Evolutionary conservation across 768 basidiomycete species (phyloP), one percentile per base, ranked within the genome.

Genomic region (Hirschioporus abietinus): DNA sequence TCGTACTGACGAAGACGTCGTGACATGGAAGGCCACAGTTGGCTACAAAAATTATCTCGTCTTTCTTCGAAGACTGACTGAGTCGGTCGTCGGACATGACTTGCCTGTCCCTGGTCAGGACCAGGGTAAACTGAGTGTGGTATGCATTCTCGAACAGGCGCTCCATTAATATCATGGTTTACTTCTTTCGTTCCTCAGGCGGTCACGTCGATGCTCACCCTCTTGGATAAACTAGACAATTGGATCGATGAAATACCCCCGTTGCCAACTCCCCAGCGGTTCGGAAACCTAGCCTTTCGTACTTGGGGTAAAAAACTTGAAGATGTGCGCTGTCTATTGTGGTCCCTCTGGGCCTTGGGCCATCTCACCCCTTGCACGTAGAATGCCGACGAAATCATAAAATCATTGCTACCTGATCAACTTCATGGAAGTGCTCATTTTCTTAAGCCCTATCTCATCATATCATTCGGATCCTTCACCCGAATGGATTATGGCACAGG

Each of bases 401-500:
- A 70, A 34, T 67, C 70, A 18, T 78, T 90, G 60, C 78, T 94
- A 10, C 82, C 84, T 6, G 66, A 78, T 17, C 74, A 79, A 17
- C 81, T 81, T 57, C 73, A 73, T 23, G 68, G 76, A 18, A 83
- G 81, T 7, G 79, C 87, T 42, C 87, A 88, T 1, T 86, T 89
- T 65, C 74, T 98, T 64, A 85, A 86, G 36, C 93, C 95, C 0
- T 92, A 96, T 70, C 76, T 98, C 34, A 71, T 91, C 65, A 81
- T 86, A 1, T 90, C 95, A 0, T 98, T 99, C 75, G 97, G 97
- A 8, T 95, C 92, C 4, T 91, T 93, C 72, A 83, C 85, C 15
- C 86, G 97, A 65, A 87, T 99, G 79, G 97, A 99, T 80, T 99
- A 98, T 74, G 96, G 97, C 0, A 95, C 93, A 3, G 97, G 97